Conservation (phyloP, 345 rosid genomes). For the Pseudoturritis turrita region DNA sequence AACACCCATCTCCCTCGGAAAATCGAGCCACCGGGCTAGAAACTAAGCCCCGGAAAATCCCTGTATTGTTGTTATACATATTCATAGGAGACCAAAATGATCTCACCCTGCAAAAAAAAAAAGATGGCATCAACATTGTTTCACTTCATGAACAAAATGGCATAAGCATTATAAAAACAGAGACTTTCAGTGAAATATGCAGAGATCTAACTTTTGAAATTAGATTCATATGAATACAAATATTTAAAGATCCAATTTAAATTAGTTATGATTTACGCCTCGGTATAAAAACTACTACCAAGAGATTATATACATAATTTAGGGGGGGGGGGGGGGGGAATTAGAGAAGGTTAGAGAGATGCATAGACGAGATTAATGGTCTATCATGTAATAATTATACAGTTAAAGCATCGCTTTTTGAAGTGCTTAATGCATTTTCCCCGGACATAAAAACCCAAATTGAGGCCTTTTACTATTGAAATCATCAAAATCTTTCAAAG, state of each 20-base stretch:
- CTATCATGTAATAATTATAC: background rate
- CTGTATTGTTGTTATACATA: constrained; percentile 14
- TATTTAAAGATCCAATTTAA: background rate
- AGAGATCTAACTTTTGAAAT: background rate
- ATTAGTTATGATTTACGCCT: background rate
- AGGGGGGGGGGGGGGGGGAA: no score
- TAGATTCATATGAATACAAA: background rate
- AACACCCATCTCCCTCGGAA: constrained; percentile 34
- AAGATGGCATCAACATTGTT: background rate
- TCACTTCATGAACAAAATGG: background rate
- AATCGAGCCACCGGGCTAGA: constrained; percentile 21
- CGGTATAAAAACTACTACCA: background rate
- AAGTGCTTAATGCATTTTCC: background rate
- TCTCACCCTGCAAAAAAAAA: background rate
- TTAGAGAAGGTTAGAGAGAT: background rate
- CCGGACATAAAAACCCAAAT: background rate
- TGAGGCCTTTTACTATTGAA: background rate
- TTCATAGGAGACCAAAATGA: background rate
- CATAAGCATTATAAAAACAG: background rate
- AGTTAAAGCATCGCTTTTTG: background rate
- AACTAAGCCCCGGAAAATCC: background rate
- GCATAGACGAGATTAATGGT: background rate
- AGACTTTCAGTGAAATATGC: background rate
- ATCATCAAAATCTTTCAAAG: background rate
- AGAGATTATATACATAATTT: background rate